These are phyloP conservation scores for Acacia confusa DNA, from an alignment of 306 rosid species.

Conservation along the genomic window DNA sequence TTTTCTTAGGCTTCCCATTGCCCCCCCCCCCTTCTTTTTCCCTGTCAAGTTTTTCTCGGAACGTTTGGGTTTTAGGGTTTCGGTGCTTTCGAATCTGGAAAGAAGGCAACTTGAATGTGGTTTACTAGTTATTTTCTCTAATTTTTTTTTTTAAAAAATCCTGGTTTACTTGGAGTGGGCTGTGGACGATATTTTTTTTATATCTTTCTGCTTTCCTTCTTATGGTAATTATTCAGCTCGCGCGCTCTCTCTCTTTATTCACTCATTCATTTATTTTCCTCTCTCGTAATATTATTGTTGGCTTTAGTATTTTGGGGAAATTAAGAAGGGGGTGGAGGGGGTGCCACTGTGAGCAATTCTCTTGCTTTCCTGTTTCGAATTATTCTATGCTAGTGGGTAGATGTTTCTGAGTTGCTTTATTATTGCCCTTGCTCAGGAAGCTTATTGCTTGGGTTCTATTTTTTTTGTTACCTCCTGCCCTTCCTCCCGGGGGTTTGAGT, in stretches of 20 bases:
- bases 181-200: background rate
- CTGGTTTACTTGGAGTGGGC: background rate
- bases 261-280: background rate
- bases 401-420: constrained; percentile 26
- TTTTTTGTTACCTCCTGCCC: background rate
- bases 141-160: background rate
- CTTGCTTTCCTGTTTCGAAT: constrained; percentile 11
- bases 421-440: background rate
- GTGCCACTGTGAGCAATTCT: background rate
- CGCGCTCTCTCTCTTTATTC: background rate
- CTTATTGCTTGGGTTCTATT: background rate
- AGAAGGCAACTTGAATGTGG: constrained; percentile 25
- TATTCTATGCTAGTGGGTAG: background rate
- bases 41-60: background rate
- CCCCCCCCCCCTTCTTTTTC: background rate
- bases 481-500: background rate
- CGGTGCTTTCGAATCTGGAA: constrained; percentile 15
- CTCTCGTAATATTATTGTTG: background rate
- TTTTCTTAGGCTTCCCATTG: constrained; percentile 7
- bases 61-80: constrained; percentile 42
- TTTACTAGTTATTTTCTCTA: constrained; percentile 1
- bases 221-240: background rate
- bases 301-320: background rate
- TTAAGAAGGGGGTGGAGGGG: background rate
- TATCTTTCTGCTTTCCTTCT: background rate